A percentile compares a stretch with the other conserved stretches of the same genome.
Evolutionary conservation across 164 flowering plant species (phyloP).

Genomic region (Houttuynia cordata): DNA sequence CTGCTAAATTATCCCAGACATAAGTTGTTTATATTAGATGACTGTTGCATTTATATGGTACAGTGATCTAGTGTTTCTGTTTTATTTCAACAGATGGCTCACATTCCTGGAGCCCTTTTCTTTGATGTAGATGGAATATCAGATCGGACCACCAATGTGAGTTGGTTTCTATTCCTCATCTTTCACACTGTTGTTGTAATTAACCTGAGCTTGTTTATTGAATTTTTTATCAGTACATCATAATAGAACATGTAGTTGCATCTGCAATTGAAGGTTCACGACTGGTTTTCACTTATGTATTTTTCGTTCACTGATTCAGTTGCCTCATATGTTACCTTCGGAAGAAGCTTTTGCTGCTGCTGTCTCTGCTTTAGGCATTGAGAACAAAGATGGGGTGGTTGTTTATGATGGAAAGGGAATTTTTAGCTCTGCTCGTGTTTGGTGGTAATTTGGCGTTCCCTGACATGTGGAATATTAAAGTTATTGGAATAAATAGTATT

Average conservation of each 20-base stretch:
- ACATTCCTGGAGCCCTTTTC: conserved; percentile 97
- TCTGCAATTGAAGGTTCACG: not conserved
- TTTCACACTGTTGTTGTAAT: not conserved
- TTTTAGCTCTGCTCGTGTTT: conserved; percentile 98
- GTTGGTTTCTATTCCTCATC: conserved; percentile 12
- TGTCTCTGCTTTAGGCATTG: conserved; percentile 83
- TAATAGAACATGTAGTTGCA: not conserved
- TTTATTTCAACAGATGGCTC: conserved; percentile 65
- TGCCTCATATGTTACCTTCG: conserved; percentile 97
- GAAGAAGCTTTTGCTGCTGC: conserved; percentile 98
- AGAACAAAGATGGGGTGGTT: conserved; percentile 77
- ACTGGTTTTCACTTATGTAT: conserved; percentile 1
- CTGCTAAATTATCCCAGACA: not conserved
- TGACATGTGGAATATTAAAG: not conserved
- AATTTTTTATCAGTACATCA: not conserved
- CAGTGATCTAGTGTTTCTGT: not conserved
- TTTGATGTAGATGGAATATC: conserved; percentile 93
- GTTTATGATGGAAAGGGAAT: conserved; percentile 99
- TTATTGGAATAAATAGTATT: not conserved
- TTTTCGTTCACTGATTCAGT: conserved; percentile 28
- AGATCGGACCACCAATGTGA: conserved; percentile 69
- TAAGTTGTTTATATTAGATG: not conserved
- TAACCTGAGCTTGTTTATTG: not conserved
- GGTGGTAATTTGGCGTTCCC: conserved; percentile 60
- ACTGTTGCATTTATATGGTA: not conserved